phyloP scores from a whole-genome alignment of 75 land plant genomes.

The Chamaecyparis obtusa region DNA sequence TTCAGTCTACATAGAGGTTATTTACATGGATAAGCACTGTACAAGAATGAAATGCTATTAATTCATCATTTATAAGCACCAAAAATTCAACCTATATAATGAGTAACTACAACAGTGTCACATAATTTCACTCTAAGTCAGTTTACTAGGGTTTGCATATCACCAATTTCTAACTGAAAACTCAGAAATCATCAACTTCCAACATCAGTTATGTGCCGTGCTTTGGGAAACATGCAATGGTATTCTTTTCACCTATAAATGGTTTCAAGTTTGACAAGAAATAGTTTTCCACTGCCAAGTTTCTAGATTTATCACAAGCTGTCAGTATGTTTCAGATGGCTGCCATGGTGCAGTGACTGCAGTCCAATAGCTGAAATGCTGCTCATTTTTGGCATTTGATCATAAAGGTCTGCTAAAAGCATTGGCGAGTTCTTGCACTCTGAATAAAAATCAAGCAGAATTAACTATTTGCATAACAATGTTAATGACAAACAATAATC shows the following conservation, averaged over 20 bases:
- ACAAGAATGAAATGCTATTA: not conserved
- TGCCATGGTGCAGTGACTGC: not conserved
- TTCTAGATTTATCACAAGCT: not conserved
- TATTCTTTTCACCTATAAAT: not conserved
- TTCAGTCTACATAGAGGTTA: too few relatives aligned
- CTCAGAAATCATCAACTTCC: not conserved
- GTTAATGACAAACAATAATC: not conserved
- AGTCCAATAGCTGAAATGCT: not conserved
- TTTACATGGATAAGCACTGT: not conserved
- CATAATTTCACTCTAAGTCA: not conserved
- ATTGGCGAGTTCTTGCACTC: not conserved
- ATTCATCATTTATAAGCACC: not conserved
- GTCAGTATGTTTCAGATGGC: slow-evolving; percentile 4
- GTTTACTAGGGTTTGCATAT: not conserved
- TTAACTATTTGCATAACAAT: not conserved
- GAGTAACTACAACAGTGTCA: not conserved
- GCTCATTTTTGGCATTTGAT: not conserved
- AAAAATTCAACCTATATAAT: not conserved
- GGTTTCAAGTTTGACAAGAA: not conserved
- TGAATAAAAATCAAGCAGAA: not conserved
- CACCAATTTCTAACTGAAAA: not conserved
- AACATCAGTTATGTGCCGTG: not conserved
- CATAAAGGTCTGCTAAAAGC: not conserved
- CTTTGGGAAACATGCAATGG: not conserved
- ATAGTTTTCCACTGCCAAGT: not conserved